These are phyloP conservation scores for Rhizoclosmatium sp. DNA, from an alignment of 192 early-diverging fungal species.

Conservation along the genomic window DNA sequence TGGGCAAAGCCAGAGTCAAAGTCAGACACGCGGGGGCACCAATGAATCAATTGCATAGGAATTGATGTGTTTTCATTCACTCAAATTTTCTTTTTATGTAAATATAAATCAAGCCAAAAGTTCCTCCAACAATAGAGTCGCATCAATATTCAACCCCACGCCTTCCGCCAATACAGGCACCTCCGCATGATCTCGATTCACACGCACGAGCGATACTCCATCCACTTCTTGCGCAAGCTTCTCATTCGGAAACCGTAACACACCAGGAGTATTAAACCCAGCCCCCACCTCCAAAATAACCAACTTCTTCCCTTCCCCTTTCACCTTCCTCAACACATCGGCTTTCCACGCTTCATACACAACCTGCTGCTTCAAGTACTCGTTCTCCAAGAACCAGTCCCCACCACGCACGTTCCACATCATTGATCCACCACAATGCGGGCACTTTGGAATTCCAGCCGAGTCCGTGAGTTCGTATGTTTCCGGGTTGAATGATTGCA, in stretches of 20 bases:
- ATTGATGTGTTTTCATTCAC: too few species aligned
- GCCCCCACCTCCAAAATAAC: slow-evolving; percentile 44
- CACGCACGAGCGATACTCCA: background rate
- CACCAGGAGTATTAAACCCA: slow-evolving; percentile 45
- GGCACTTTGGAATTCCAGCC: slow-evolving; percentile 22
- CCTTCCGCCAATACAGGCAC: background rate
- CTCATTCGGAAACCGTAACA: slow-evolving; percentile 37
- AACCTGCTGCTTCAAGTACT: slow-evolving; percentile 13
- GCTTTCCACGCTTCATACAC: slow-evolving; percentile 22
- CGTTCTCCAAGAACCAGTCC: slow-evolving; percentile 39
- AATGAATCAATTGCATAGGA: too few species aligned
- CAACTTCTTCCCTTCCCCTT: slow-evolving; percentile 29
- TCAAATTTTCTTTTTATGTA: too few species aligned
- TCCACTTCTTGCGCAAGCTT: slow-evolving; percentile 5
- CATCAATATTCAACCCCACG: background rate
- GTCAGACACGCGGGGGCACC: too few species aligned
- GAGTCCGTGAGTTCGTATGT: slow-evolving; percentile 30
- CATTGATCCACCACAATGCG: slow-evolving; percentile 25
- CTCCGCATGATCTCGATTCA: background rate
- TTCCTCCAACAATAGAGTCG: background rate
- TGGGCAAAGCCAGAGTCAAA: too few species aligned
- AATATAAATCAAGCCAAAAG: background rate
- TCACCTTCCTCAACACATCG: background rate
- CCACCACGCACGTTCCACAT: slow-evolving; percentile 43
- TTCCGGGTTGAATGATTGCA: slow-evolving; percentile 17